Conservation (phyloP, 768 basidiomycete genomes). For the Pleurotus djamor region DNA sequence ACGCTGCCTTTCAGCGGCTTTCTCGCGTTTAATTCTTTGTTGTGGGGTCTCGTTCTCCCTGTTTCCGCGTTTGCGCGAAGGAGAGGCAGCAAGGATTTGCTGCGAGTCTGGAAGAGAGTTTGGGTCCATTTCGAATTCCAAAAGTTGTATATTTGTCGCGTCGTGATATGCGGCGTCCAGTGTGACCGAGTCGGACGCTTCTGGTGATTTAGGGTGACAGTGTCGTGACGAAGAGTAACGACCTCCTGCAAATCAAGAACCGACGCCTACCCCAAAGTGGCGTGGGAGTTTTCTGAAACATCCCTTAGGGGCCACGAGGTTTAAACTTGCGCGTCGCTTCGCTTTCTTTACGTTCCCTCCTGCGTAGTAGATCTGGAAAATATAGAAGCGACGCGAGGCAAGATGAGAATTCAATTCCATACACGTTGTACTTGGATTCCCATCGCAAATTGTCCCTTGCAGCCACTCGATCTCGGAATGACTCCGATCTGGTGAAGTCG, state of each 20-base stretch:
- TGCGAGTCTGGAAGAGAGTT: conserved; percentile 1
- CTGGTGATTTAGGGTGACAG: conserved; percentile 40
- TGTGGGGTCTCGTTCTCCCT: conserved; percentile 68
- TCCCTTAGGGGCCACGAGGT: not conserved
- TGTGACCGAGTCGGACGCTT: conserved; percentile 40
- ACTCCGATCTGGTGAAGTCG: not conserved
- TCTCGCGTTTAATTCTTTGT: conserved; percentile 78
- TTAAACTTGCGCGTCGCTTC: too few species aligned
- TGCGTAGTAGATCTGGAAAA: too few species aligned
- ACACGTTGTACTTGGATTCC: not conserved
- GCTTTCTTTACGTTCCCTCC: too few species aligned
- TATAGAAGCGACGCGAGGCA: too few species aligned
- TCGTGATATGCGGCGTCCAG: conserved; percentile 28
- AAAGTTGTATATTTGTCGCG: not conserved
- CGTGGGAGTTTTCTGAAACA: not conserved
- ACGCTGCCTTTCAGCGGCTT: conserved; percentile 84
- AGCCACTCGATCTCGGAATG: not conserved
- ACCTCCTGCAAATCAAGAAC: not conserved
- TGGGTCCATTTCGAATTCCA: not conserved
- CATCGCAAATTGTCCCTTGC: not conserved
- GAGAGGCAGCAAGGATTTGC: conserved; percentile 12
- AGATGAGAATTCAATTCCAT: too few species aligned
- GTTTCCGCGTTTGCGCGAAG: conserved; percentile 45
- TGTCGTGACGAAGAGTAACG: conserved; percentile 48
- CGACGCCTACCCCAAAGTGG: not conserved